These are phyloP conservation scores for Hyphopichia homilentoma DNA, from an alignment of 805 yeast genomes.

Conservation along the genomic window DNA sequence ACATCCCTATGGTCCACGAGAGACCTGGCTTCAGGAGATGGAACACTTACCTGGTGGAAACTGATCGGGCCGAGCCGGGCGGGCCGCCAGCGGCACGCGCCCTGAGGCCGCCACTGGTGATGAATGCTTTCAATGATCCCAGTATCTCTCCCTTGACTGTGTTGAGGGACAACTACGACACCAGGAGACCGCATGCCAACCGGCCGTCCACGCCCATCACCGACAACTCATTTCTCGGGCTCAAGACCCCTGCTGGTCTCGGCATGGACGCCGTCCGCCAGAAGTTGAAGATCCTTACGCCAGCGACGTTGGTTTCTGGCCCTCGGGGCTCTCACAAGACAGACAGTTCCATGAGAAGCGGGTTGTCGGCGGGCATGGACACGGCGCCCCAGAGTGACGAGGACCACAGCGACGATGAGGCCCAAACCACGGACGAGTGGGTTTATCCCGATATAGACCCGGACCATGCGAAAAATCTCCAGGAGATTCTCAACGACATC, in stretches of 20 bases:
- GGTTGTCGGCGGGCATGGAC: no score
- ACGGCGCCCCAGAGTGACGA: no score
- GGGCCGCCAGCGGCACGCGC: background rate
- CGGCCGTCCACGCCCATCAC: conserved; percentile 7
- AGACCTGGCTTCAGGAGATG: conserved; percentile 10
- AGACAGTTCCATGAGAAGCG: no score
- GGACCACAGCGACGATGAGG: no score
- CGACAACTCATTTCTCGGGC: conserved; percentile 20
- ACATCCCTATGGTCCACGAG: conserved; percentile 9
- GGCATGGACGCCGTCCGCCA: conserved; percentile 1
- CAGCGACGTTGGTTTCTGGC: no score
- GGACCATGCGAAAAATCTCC: conserved; percentile 2
- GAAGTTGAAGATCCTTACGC: no score
- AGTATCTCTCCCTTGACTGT: conserved; percentile 27
- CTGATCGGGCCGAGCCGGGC: background rate
- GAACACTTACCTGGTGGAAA: conserved; percentile 8
- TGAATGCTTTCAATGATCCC: background rate
- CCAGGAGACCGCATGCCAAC: conserved; percentile 14
- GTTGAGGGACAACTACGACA: conserved; percentile 23
- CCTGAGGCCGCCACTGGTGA: no score
- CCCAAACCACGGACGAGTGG: no score
- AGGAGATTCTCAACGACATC: conserved; percentile 21
- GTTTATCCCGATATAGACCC: no score
- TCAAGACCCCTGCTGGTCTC: no score
- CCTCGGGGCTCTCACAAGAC: no score